A percentile compares a stretch with the other conserved stretches of the same genome.
Evolutionary conservation across 2,329 filamentous ascomycete genomes (phyloP).

Genomic region (Davidsoniella eucalypti): DNA sequence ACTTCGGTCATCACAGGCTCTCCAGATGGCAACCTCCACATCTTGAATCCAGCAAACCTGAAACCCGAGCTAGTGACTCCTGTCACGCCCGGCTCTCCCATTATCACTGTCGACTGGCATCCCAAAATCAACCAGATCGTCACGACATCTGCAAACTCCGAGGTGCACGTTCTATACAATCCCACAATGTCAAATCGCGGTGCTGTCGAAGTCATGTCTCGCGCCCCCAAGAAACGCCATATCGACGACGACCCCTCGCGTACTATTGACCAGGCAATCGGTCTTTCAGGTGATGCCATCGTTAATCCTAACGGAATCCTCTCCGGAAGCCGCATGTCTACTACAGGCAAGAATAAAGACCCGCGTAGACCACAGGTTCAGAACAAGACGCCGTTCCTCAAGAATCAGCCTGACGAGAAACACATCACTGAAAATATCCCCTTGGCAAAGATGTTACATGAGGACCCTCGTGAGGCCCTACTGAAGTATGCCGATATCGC

Average conservation of each 20-base stretch:
- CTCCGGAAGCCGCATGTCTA: slow-evolving; percentile 38
- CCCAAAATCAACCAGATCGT: slow-evolving; percentile 90
- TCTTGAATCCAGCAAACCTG: slow-evolving; percentile 84
- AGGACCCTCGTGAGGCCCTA: slow-evolving; percentile 85
- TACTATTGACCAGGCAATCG: slow-evolving; percentile 67
- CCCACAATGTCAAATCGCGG: slow-evolving; percentile 68
- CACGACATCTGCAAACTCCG: slow-evolving; percentile 79
- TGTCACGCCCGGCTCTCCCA: slow-evolving; percentile 66
- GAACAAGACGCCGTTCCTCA: slow-evolving; percentile 73
- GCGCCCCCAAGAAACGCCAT: slow-evolving; percentile 85
- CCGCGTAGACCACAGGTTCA: slow-evolving; percentile 75
- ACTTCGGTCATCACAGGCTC: slow-evolving; percentile 83
- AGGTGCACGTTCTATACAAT: slow-evolving; percentile 81
- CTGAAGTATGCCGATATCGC: slow-evolving; percentile 90
- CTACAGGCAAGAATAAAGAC: slow-evolving; percentile 50
- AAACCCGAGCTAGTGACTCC: slow-evolving; percentile 70
- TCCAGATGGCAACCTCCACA: slow-evolving; percentile 68
- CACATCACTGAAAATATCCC: slow-evolving; percentile 6
- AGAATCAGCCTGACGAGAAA: slow-evolving; percentile 57
- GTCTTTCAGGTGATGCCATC: slow-evolving; percentile 70
- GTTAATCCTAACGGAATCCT: slow-evolving; percentile 49
- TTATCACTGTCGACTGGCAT: slow-evolving; percentile 84
- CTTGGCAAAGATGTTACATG: slow-evolving; percentile 81
- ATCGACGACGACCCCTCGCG: slow-evolving; percentile 82
- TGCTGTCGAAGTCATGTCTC: slow-evolving; percentile 77